These are phyloP conservation scores for Plasmodium falciparum DNA, from an alignment of 169 alveolate species.

Conservation along the genomic window DNA sequence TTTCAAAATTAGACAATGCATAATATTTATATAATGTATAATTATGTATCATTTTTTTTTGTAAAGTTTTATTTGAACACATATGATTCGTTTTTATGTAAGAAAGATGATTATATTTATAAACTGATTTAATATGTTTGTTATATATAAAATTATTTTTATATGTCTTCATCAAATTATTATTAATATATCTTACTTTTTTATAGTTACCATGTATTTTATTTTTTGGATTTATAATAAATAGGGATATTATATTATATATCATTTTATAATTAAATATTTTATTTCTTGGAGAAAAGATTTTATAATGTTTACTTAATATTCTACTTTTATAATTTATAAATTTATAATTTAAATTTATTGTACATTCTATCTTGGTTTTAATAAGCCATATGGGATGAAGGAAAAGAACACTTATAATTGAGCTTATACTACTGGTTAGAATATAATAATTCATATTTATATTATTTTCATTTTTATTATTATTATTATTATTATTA, in stretches of 20 bases:
- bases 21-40: slow-evolving; percentile 62
- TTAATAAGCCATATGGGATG: slow-evolving; percentile 70
- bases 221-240: slow-evolving; percentile 4
- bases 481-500: background rate
- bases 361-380: slow-evolving; percentile 74
- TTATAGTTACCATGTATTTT: slow-evolving; percentile 10
- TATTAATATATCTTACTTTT: slow-evolving; percentile 12
- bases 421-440: slow-evolving; percentile 68
- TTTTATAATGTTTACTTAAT: slow-evolving; percentile 37
- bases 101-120: slow-evolving; percentile 40
- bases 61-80: slow-evolving; percentile 7
- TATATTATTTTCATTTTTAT: slow-evolving; percentile 7
- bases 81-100: slow-evolving; percentile 18
- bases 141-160: slow-evolving; percentile 58
- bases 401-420: slow-evolving; percentile 45
- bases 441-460: slow-evolving; percentile 63
- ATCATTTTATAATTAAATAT: background rate
- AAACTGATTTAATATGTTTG: slow-evolving; percentile 20
- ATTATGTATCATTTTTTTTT: slow-evolving; percentile 59
- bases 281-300: slow-evolving; percentile 36
- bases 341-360: slow-evolving; percentile 68
- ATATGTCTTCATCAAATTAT: background rate
- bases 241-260: slow-evolving; percentile 7
- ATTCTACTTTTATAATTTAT: slow-evolving; percentile 68
- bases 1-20: slow-evolving; percentile 47